Evolutionary conservation across 2,329 filamentous ascomycete species (phyloP), one percentile per base, ranked within the genome.

Genomic region (Aspergillus brasiliensis): DNA sequence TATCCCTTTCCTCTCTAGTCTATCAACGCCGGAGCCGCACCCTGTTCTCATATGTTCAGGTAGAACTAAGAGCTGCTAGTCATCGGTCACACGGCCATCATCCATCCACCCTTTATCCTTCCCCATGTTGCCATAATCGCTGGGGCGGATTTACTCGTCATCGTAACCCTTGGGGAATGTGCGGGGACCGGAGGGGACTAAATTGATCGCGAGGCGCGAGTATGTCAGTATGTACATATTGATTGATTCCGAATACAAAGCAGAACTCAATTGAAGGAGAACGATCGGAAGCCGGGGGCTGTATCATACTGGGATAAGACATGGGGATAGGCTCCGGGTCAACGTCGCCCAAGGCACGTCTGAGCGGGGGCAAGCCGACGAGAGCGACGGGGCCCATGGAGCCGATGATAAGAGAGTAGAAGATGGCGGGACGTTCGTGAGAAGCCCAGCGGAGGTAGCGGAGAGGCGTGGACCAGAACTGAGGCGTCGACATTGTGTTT

Each of bases 391-490:
- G 95, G 10, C 92, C 92, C 57, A 86, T 71, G 65, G 78, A 81
- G 68, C 91, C 94, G 67, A 98, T 81, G 60, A 91, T 74, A 71
- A 91, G 81, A 70, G 91, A 92, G 85, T 88, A 98, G 84, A 97
- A 96, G 81, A 92, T 90, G 61, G 92, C 92, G 54, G 95, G 95
- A 77, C 90, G 91, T 78, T 95, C 89, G 80, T 92, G 89, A 53
- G 91, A 85, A 56, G 92, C 88, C 92, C 93, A 98, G 79, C 89
- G 89, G 72, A 91, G 80, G 87, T 97, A 98, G 71, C 88, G 88
- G 75, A 96, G 73, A 65, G 95, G 95, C 61, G 86, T 84, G 67
- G 87, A 84, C 87, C 90, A 97, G 89, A 99, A 97, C 71, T 84
- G 83, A 70, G 92, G 89, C 57, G 84, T 83, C 62, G 83, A 76